Evolutionary conservation across 768 basidiomycete species (phyloP).

Genomic region (Mycena haematopus): DNA sequence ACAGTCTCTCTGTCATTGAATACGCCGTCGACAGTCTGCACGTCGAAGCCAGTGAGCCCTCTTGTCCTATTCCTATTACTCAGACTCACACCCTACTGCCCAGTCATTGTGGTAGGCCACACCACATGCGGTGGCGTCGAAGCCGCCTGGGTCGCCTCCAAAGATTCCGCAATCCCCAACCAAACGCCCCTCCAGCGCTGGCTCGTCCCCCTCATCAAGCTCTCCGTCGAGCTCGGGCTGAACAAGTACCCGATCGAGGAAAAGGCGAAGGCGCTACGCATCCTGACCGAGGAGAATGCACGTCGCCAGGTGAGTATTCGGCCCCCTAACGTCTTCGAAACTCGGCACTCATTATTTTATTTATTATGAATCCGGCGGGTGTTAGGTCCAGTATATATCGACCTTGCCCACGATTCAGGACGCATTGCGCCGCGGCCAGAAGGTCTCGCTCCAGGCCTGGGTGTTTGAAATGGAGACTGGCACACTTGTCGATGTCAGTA

Average conservation of each 20-base stretch:
- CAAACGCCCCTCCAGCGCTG: neutral
- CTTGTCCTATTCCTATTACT: neutral
- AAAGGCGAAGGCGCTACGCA: conserved; percentile 6
- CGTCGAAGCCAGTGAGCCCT: conserved; percentile 6
- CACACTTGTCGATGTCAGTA: neutral
- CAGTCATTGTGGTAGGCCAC: conserved; percentile 12
- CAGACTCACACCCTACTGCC: neutral
- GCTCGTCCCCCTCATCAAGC: conserved; percentile 1
- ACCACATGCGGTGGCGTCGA: conserved; percentile 15
- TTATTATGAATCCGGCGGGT: too few relatives aligned
- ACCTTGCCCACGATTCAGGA: neutral
- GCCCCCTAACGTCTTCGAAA: too few relatives aligned
- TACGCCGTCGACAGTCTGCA: neutral
- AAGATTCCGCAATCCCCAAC: neutral
- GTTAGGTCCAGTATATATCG: neutral
- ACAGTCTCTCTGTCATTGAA: neutral
- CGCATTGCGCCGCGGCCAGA: neutral
- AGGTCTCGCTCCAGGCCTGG: neutral
- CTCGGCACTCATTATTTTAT: too few relatives aligned
- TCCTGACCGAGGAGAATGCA: conserved; percentile 1
- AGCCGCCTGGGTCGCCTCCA: conserved; percentile 9
- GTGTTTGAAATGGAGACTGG: conserved; percentile 6
- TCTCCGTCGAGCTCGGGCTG: neutral
- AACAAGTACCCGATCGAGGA: neutral
- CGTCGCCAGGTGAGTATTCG: neutral